Conservation (phyloP, 257 asterid species). For the Solanum peruvianum region DNA sequence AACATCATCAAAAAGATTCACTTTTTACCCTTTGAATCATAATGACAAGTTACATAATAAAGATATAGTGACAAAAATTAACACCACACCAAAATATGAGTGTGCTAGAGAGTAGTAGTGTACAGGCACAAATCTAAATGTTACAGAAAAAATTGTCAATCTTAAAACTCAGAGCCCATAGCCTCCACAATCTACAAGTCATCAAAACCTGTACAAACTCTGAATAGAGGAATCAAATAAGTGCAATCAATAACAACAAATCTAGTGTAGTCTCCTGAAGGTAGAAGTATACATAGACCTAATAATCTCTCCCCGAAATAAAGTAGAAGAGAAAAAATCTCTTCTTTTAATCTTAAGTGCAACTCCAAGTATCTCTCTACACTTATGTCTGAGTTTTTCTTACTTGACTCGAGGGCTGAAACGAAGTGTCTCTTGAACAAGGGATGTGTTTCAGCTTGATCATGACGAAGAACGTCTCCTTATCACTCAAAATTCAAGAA, state of each 20-base stretch:
- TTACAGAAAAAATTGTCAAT: background rate
- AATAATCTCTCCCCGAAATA: background rate
- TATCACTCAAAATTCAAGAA: background rate
- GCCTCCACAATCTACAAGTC: background rate
- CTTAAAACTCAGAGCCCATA: background rate
- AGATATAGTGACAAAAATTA: background rate
- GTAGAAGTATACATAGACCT: background rate
- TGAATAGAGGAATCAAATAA: background rate
- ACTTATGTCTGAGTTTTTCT: background rate
- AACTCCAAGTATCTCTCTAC: background rate
- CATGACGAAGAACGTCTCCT: background rate
- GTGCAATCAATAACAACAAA: background rate
- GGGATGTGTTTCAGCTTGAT: background rate
- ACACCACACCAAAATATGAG: background rate
- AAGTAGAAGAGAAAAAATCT: background rate
- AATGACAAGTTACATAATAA: background rate
- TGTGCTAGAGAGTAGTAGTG: background rate
- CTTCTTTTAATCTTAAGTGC: background rate
- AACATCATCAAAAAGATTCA: background rate
- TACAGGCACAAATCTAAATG: background rate
- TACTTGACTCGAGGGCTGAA: background rate
- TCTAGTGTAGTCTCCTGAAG: background rate
- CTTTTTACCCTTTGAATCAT: constrained; percentile 3
- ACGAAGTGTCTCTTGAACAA: background rate
- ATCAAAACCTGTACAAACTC: background rate